These are phyloP conservation scores for Isoetes engelmannii DNA, from an alignment of 83 land plant species.

Conservation along the genomic window DNA sequence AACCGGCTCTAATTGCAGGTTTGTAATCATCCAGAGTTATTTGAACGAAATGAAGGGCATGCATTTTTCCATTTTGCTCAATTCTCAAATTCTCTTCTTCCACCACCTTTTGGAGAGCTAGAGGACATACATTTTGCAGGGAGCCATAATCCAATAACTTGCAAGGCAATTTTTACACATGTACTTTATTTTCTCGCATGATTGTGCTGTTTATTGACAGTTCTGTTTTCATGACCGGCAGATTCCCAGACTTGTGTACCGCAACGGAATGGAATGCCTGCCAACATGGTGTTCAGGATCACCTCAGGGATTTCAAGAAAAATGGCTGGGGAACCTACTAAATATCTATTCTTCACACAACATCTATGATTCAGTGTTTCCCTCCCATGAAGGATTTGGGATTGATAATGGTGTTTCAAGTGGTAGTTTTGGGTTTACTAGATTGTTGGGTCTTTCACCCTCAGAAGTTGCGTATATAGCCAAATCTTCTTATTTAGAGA, in stretches of 20 bases:
- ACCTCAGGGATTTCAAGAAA: constrained; percentile 38
- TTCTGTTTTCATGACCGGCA: constrained; percentile 17
- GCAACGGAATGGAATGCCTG: constrained; percentile 44
- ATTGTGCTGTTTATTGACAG: not conserved
- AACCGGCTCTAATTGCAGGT: constrained; percentile 38
- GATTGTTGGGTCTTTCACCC: constrained; percentile 67
- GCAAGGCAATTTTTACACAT: constrained; percentile 45
- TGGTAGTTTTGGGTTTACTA: constrained; percentile 78
- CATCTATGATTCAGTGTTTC: constrained; percentile 45
- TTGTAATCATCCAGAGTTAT: constrained; percentile 98
- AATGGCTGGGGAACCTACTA: constrained; percentile 43
- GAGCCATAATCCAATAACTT: constrained; percentile 58
- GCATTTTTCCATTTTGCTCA: constrained; percentile 68
- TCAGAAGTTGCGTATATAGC: constrained; percentile 61
- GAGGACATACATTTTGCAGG: constrained; percentile 82
- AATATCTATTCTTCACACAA: constrained; percentile 60
- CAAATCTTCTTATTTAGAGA: constrained; percentile 51
- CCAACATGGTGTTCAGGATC: constrained; percentile 39
- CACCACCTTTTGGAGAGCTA: constrained; percentile 84
- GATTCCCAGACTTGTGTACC: constrained; percentile 77
- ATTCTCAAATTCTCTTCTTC: constrained; percentile 56
- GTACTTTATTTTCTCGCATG: constrained; percentile 1
- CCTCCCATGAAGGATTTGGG: constrained; percentile 12
- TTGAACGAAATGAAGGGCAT: constrained; percentile 95
- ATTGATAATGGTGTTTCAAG: constrained; percentile 20